Base-by-base conservation (phyloP, 2,329 filamentous ascomycete species). In the Parascedosporium putredinis region DNA sequence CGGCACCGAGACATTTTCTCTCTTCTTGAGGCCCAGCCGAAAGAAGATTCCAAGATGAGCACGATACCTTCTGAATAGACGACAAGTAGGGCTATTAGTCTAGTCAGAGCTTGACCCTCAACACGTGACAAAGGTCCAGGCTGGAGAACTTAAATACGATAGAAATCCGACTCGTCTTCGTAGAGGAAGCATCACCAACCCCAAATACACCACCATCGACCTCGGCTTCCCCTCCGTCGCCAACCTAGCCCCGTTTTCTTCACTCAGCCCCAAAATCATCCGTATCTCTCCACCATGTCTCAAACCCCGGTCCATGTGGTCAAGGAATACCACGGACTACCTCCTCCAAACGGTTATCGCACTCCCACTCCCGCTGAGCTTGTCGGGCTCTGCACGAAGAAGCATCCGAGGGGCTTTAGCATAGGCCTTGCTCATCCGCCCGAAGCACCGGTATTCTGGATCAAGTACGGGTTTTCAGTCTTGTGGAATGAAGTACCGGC, bases 401-500 rank as follows among this genome's bases (percentile, higher is more conserved):
- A 23, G 12, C 36, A 42, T 20, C 36, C 36, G 18, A 1, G 2
- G 36, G 36, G 18, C 12, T 42, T 20, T 42, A 42, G 22, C 36
- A 42, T 42, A 20, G 36, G 36, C 36, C 36, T 42, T 23, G 36
- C 36, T 10, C 10, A 42, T 42, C 36, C 36, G 18, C 36, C 49
- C 6, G 31, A 50, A 23, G 34, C 27, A n/a, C 49, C 49, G 14
- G n/a, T 33, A 25, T 50, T 24, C 16, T 45, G 25, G 40, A 46
- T 50, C 42, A 45, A 45, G 22, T 27, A 50, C 34, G 42, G 40
- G 5, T 5, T 1, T 5, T 46, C 42, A n/a, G n/a, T 50, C 16
- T 3, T 46, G 14, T 50, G 49, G 49, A 50, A 50, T 18, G 40
- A 38, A 33, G 20, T 50, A 18, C 40, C 27, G 5, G 16, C 49